Conservation (phyloP, 164 flowering plant genomes). For the Akebia trifoliata region DNA sequence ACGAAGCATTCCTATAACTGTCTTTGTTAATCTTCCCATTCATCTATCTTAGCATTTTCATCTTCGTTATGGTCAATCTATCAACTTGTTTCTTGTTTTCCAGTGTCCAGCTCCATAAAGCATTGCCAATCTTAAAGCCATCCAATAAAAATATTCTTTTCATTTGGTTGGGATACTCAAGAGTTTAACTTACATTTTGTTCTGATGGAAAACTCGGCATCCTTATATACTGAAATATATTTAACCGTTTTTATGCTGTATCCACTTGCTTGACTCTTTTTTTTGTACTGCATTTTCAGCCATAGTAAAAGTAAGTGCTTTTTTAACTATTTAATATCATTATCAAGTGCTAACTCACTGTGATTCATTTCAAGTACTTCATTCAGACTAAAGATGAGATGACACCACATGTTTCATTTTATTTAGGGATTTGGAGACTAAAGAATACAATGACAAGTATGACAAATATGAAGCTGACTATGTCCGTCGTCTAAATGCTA, state of each 20-base stretch:
- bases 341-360: neutral
- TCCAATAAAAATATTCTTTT: too few species aligned
- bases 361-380: neutral
- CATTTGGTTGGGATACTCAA: too few species aligned
- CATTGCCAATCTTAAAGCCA: too few species aligned
- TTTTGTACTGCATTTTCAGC: neutral
- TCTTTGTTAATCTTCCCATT: too few species aligned
- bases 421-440: constrained; percentile 25
- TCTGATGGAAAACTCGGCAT: neutral
- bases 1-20: too few species aligned
- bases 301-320: neutral
- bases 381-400: neutral
- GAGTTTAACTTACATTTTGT: too few species aligned
- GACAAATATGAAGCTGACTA: constrained; percentile 45
- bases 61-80: too few species aligned
- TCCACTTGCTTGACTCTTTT: neutral
- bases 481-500: constrained; percentile 35
- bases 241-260: neutral
- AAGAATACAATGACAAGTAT: constrained; percentile 27
- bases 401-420: neutral
- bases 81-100: too few species aligned
- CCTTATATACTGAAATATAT: neutral
- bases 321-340: neutral
- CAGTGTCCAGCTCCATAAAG: too few species aligned
- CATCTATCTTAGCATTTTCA: too few species aligned